These are phyloP conservation scores for Senna tora DNA, from an alignment of 306 rosid genomes.

Conservation along the genomic window DNA sequence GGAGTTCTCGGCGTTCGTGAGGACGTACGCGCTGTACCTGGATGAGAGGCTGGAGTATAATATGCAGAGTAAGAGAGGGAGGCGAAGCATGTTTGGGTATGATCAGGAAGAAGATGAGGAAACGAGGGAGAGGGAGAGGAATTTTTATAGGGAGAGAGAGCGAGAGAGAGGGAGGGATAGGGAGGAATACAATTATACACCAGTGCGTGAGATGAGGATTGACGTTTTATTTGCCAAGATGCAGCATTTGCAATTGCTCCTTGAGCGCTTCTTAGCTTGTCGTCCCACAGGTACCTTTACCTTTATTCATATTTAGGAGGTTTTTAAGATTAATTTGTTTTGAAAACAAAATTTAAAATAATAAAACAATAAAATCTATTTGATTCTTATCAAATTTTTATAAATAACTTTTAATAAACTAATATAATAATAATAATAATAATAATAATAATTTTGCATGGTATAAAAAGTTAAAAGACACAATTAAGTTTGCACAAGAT, in stretches of 20 bases:
- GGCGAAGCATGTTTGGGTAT: constrained; percentile 49
- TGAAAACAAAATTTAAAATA: too few relatives aligned
- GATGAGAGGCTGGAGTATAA: constrained; percentile 81
- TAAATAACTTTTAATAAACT: too few relatives aligned
- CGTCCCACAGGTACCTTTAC: constrained; percentile 80
- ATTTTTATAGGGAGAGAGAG: not conserved
- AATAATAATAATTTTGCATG: too few relatives aligned
- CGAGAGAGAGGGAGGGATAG: constrained; percentile 16
- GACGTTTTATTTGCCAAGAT: constrained; percentile 65
- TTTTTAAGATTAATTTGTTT: too few relatives aligned
- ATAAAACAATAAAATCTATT: too few relatives aligned
- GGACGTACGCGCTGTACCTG: constrained; percentile 76
- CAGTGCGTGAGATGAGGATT: constrained; percentile 53
- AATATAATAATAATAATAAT: too few relatives aligned
- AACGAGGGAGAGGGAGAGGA: constrained; percentile 5
- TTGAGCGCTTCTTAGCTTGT: constrained; percentile 79
- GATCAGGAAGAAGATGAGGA: constrained; percentile 61
- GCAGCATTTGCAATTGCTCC: constrained; percentile 83
- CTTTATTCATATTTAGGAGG: too few relatives aligned
- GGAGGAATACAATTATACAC: constrained; percentile 43
- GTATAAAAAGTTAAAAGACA: too few relatives aligned
- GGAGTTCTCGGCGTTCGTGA: constrained; percentile 78
- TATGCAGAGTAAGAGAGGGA: constrained; percentile 78
- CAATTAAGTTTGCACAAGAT: too few relatives aligned
- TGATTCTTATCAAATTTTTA: too few relatives aligned